Evolutionary conservation across 306 rosid species (phyloP), one percentile per base, ranked within the genome.

Genomic region (Pyrus communis): DNA sequence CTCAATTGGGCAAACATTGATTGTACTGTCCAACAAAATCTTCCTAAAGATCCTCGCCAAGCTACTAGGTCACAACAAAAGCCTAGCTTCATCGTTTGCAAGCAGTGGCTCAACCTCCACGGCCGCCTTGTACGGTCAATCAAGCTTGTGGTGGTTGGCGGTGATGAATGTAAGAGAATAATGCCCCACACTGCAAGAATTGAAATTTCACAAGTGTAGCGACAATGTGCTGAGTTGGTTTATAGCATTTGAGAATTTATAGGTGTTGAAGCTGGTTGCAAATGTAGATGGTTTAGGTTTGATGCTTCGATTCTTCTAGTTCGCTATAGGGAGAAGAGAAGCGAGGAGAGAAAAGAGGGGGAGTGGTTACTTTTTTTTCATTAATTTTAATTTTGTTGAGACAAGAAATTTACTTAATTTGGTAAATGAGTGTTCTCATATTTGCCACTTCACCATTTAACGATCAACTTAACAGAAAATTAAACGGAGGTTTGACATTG

Each of bases 101-200:
- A 88, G 80, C 96, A 96, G 11, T 95, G 98, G 98, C 88, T 95
- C 79, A 83, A 83, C 75, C 88, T 95, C 38, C 97, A 92, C 38
- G 96, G 90, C 12, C 86, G 96, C 0, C 88, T 95, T 5, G 82
- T 89, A 7, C 93, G 92, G 57, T 87, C 92, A 6, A 70, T 89
- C 49, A 82, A 75, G 81, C 89, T 95, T 1, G 80, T 79, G 46
- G 85, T 89, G 43, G 75, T 91, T 49, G 96, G 94, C 22, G 87
- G 87, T 77, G 98, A 95, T 92, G 73, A 85, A 75, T 79, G 78
- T 95, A 21, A 97, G 93, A 22, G 93, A 88, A 57, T 98, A 95
- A 71, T 95, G 99, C 79, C 35, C 79, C 35, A 89, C 97, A 7
- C 70, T 92, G 79, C 97, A 89, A 74, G 97, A 92, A 38, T 49